Evolutionary conservation across 257 asterid species (phyloP), one percentile per base, ranked within the genome.

Genomic region (Solanum ossicruentum): DNA sequence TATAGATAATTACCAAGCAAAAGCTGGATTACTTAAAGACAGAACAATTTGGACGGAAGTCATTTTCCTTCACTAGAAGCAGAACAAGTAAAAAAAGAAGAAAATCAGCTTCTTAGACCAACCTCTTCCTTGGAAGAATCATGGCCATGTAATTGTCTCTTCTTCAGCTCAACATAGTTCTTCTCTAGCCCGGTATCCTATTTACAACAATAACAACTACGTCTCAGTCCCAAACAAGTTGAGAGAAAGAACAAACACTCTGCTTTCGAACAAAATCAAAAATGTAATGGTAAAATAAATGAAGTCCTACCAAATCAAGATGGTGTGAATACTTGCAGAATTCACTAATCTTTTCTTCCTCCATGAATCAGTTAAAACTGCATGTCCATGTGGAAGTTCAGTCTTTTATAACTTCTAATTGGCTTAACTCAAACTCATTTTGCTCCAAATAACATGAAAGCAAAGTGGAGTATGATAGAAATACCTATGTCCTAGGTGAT

Each of bases 71-170:
- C 3, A 2, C 41, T 6, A 12, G n/a, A 45, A 43, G 39, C 20
- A 72, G 20, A 72, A 73, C 81, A 21, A 49, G 43, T 21, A 57
- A 2, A 39, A 71, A 12, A 4, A 17, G 51, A 69, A 28, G 52
- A 72, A n/a, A 71, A 41, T n/a, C 39, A 7, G 72, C 3, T 58
- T 60, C 84, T 81, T 61, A 60, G 60, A 45, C 15, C 26, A 39
- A 43, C 10, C 95, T 94, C 98, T 66, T 92, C 89, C 78, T 89
- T 90, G 89, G 92, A 69, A 71, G 90, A 84, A 88, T 54, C 85
- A 56, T 86, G 92, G 72, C 90, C 88, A 28, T 86, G 80, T 41
- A 90, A 80, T 67, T 90, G 97, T 82, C 94, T 90, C 89, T 89
- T 92, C 92, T 88, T 91, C 83, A 65, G 85, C 54, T 90, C 94